Base-by-base conservation (phyloP, 305 asterid species). In the Euphrasia arctica region DNA sequence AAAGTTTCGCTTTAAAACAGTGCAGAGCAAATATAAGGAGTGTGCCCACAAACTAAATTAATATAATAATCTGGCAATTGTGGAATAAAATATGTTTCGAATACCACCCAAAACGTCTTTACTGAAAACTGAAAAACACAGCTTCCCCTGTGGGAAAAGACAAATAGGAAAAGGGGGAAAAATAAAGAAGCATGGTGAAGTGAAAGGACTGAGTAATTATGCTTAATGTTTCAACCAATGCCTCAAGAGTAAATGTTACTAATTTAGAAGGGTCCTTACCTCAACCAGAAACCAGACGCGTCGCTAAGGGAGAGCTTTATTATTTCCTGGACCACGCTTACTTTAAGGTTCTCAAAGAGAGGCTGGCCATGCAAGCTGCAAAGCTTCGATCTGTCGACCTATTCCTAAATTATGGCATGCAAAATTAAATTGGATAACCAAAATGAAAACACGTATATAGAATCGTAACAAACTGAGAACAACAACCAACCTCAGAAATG, bases 171-270 rank as follows among this genome's bases (percentile, higher is more conserved):
- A 34, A 34, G 41, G 18, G 15, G 1, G 3, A 12, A 43, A 36
- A 47, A 22, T 50, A 14, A 15, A 71, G 32, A 58, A 22, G 64
- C 54, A 64, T 29, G 29, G 31, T 18, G 57, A 67, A 27, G 58
- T 10, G 10, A n/a, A 31, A 25, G 67, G 58, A 58, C 29, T 47
- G 28, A 47, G 22, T 58, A 41, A 62, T 56, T 69, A 48, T 34
- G 58, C 57, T 61, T 54, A 50, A 43, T 65, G 59, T 50, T 50
- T 52, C 71, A 34, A 68, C 55, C 52, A 68, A 22, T 60, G 29
- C 49, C 63, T 64, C 31, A 64, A 69, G 70, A 61, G 65, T 14
- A 42, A 51, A 60, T 42, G 54, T 55, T 49, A 25, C 58, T 50
- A 49, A 63, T 36, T 50, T 64, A 10, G 3, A 42, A 56, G 34